Conservation (phyloP, 2,329 filamentous ascomycete genomes). For the Fusarium lateritium region DNA sequence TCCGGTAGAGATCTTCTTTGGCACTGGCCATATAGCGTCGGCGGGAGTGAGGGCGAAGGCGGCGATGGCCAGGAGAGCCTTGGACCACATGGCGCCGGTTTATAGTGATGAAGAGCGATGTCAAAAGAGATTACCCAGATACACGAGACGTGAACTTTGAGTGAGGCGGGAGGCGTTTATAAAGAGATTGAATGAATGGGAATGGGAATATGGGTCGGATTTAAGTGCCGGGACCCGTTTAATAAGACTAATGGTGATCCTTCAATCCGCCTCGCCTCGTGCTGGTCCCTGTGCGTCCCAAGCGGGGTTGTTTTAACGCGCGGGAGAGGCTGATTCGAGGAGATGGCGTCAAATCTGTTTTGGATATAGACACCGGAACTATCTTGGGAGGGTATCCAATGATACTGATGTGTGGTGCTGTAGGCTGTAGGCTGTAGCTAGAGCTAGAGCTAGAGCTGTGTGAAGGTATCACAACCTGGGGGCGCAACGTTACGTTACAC, state of each 20-base stretch:
- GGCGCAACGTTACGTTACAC: constrained; percentile 51
- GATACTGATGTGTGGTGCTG: constrained; percentile 9
- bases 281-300: constrained; percentile 18
- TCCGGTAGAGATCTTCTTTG: constrained; percentile 66
- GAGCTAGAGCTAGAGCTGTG: background rate
- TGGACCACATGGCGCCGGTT: constrained; percentile 48
- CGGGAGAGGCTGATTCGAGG: constrained; percentile 20
- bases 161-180: constrained; percentile 5
- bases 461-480: constrained; percentile 23
- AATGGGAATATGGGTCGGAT: constrained; percentile 17
- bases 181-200: constrained; percentile 16
- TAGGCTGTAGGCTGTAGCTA: constrained; percentile 2
- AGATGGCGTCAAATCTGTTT: constrained; percentile 21
- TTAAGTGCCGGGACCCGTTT: constrained; percentile 38
- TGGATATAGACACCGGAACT: constrained; percentile 12
- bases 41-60: constrained; percentile 59
- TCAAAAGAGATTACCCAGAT: background rate
- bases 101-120: constrained; percentile 1
- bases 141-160: background rate
- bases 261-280: constrained; percentile 31
- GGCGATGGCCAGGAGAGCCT: constrained; percentile 56
- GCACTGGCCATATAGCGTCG: constrained; percentile 72
- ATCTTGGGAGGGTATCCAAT: constrained; percentile 16
- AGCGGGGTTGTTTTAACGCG: constrained; percentile 2
- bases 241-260: constrained; percentile 44